These are phyloP conservation scores for Lathyrus sativus DNA, from an alignment of 306 rosid genomes.

Conservation along the genomic window DNA sequence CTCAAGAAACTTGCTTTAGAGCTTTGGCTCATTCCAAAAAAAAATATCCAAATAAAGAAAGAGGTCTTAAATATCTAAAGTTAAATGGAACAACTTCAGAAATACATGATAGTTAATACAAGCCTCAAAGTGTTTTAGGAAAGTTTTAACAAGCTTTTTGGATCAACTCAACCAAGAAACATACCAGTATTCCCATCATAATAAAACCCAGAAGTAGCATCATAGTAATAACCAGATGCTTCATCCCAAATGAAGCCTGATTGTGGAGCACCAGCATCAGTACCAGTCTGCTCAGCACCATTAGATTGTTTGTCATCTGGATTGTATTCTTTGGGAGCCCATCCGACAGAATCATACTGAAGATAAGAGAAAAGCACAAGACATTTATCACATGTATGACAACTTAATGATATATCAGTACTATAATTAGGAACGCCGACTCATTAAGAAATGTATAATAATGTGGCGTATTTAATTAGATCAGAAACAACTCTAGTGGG, in stretches of 20 bases:
- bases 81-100: background rate
- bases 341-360: slow-evolving; percentile 94
- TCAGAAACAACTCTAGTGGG: slow-evolving; percentile 20
- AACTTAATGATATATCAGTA: slow-evolving; percentile 25
- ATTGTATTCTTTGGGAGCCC: slow-evolving; percentile 98
- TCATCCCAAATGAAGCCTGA: slow-evolving; percentile 98
- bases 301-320: slow-evolving; percentile 75
- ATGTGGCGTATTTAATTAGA: slow-evolving; percentile 24
- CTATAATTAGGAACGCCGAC: background rate
- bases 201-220: slow-evolving; percentile 96
- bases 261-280: slow-evolving; percentile 74
- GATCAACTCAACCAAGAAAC: slow-evolving; percentile 31
- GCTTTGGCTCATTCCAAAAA: slow-evolving; percentile 5
- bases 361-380: slow-evolving; percentile 15
- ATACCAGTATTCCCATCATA: slow-evolving; percentile 95
- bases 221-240: slow-evolving; percentile 97
- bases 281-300: slow-evolving; percentile 58
- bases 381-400: background rate
- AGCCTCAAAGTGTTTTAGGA: slow-evolving; percentile 13
- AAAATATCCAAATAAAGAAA: background rate
- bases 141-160: slow-evolving; percentile 7
- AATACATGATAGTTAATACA: background rate
- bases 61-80: background rate
- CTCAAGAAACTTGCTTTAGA: background rate
- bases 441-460: background rate